Evolutionary conservation across 2,329 filamentous ascomycete species (phyloP).

Genomic region (Penicillium concentricum): DNA sequence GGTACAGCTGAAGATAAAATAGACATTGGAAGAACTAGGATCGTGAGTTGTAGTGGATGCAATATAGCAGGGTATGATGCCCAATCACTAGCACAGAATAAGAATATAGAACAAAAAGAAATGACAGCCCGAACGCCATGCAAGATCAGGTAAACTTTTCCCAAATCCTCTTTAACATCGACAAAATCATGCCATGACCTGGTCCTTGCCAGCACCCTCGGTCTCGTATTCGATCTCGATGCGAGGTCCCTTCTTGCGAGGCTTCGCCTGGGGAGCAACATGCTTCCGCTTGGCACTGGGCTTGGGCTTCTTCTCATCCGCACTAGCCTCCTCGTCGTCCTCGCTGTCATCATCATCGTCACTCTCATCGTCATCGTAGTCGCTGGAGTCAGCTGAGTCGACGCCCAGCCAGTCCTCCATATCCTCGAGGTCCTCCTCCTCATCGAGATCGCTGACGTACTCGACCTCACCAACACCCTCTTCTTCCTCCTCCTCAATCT

Average conservation of each 20-base stretch:
- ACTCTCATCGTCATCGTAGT: constrained; percentile 51
- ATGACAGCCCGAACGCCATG: constrained; percentile 33
- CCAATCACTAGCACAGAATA: constrained; percentile 27
- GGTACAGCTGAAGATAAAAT: neutral
- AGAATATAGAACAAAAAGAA: constrained; percentile 15
- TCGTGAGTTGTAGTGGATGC: constrained; percentile 27
- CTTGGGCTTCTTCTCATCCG: constrained; percentile 46
- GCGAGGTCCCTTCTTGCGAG: constrained; percentile 62
- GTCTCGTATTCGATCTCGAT: constrained; percentile 79
- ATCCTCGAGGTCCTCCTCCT: constrained; percentile 77
- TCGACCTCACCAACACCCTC: constrained; percentile 77
- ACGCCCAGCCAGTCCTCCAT: constrained; percentile 94
- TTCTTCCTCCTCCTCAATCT: constrained; percentile 70
- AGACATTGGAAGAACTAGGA: constrained; percentile 9
- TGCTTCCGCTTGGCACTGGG: constrained; percentile 59
- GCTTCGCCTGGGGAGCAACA: constrained; percentile 51
- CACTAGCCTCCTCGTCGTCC: constrained; percentile 38
- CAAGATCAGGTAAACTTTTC: constrained; percentile 29
- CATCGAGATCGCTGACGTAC: constrained; percentile 89
- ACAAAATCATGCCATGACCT: constrained; percentile 40
- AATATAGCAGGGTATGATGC: constrained; percentile 37
- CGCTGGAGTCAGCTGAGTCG: constrained; percentile 55
- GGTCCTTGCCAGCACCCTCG: constrained; percentile 59
- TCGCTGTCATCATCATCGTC: constrained; percentile 55
- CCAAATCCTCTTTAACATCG: constrained; percentile 5